Evolutionary conservation across 2,329 filamentous ascomycete species (phyloP).

Genomic region (Beauveria sp.): DNA sequence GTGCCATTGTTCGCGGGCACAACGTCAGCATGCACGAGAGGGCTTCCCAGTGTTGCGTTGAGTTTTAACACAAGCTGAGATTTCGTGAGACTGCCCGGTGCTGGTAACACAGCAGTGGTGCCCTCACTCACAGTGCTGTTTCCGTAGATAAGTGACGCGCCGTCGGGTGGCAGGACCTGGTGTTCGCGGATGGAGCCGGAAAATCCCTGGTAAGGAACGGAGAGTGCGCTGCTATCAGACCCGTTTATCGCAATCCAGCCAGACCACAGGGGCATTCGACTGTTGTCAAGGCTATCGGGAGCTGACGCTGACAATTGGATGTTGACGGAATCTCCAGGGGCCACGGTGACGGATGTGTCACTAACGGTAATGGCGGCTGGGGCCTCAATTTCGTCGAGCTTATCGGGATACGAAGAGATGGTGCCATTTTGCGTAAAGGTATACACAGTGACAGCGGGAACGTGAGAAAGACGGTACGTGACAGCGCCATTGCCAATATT

Average conservation of each 20-base stretch:
- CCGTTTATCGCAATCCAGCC: conserved; percentile 35
- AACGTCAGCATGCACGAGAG: conserved; percentile 35
- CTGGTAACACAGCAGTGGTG: conserved; percentile 25
- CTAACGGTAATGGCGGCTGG: background rate
- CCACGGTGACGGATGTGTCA: conserved; percentile 19
- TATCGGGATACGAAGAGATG: conserved; percentile 19
- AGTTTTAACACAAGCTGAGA: conserved; percentile 30
- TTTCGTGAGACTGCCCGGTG: background rate
- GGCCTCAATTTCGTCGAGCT: conserved; percentile 20
- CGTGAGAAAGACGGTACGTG: conserved; percentile 39
- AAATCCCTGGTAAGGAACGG: conserved; percentile 34
- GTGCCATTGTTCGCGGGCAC: conserved; percentile 27
- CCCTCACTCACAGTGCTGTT: conserved; percentile 17
- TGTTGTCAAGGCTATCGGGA: conserved; percentile 25
- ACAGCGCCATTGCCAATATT: conserved; percentile 39
- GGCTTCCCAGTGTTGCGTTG: conserved; percentile 37
- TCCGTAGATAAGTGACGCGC: conserved; percentile 25
- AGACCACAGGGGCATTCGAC: conserved; percentile 33
- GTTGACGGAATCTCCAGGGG: conserved; percentile 28
- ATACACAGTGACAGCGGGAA: conserved; percentile 41
- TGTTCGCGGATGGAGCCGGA: conserved; percentile 25
- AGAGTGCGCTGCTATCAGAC: conserved; percentile 28
- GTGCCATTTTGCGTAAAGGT: conserved; percentile 28
- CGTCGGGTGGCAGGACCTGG: conserved; percentile 20
- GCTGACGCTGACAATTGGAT: conserved; percentile 32